Evolutionary conservation across 148 eudicot species (phyloP).

Genomic region (Amaranthus palmeri): DNA sequence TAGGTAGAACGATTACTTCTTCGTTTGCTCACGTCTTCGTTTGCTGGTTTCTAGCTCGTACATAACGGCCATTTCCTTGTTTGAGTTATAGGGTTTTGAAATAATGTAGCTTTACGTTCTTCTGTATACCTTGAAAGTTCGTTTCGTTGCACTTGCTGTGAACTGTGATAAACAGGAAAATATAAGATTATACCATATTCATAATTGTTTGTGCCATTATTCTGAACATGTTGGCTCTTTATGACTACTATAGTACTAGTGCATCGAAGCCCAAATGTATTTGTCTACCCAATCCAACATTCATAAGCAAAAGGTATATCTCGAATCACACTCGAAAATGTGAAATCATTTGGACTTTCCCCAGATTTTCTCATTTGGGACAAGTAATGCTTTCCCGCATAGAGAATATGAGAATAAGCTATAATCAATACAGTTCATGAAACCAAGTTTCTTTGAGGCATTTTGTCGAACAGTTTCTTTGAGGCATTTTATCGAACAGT

Average conservation of each 20-base stretch:
- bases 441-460: slow-evolving; percentile 41
- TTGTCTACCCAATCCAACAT: slow-evolving; percentile 31
- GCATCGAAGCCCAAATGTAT: slow-evolving; percentile 44
- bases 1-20: slow-evolving; percentile 18
- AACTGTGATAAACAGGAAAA: too few species aligned
- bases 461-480: slow-evolving; percentile 35
- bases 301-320: slow-evolving; percentile 24
- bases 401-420: slow-evolving; percentile 31
- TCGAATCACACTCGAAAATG: slow-evolving; percentile 39
- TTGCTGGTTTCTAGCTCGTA: slow-evolving; percentile 24
- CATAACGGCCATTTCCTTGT: slow-evolving; percentile 24
- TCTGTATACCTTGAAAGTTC: slow-evolving; percentile 9
- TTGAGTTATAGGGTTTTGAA: slow-evolving; percentile 13
- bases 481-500: slow-evolving; percentile 33
- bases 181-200: too few species aligned
- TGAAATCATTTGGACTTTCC: slow-evolving; percentile 35
- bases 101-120: slow-evolving; percentile 12
- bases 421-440: slow-evolving; percentile 45
- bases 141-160: slow-evolving; percentile 5
- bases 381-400: slow-evolving; percentile 18
- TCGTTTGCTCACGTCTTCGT: slow-evolving; percentile 7
- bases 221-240: not conserved
- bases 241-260: not conserved
- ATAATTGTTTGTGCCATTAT: not conserved
- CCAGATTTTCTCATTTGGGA: slow-evolving; percentile 30